Conservation (phyloP, 257 asterid species). For the Craterostigma plantagineum region DNA sequence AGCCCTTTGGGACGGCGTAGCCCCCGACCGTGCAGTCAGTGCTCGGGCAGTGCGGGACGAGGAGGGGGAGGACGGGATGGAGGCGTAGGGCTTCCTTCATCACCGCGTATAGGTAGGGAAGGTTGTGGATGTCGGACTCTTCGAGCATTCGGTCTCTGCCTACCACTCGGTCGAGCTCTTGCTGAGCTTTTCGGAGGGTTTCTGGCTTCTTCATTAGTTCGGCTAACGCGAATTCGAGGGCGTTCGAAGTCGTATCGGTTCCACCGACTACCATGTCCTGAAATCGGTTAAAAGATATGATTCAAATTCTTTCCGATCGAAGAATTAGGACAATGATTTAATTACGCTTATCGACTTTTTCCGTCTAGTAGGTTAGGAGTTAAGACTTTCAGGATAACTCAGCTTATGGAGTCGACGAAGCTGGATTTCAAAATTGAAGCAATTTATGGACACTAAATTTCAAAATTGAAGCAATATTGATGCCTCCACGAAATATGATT, state of each 20-base stretch:
- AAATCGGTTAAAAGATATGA: background rate
- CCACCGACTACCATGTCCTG: slow-evolving; percentile 6
- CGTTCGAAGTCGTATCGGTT: slow-evolving; percentile 6
- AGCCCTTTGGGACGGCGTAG: slow-evolving; percentile 3
- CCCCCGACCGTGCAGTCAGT: slow-evolving; percentile 2
- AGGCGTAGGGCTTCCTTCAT: slow-evolving; percentile 8
- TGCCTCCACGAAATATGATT: no score
- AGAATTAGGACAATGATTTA: no score
- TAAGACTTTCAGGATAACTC: no score
- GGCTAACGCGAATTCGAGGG: slow-evolving; percentile 2
- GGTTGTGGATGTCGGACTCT: slow-evolving; percentile 2
- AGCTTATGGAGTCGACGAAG: no score
- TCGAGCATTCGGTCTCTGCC: slow-evolving; percentile 1
- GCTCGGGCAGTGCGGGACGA: slow-evolving; percentile 3
- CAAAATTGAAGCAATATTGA: no score
- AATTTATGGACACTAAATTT: no score
- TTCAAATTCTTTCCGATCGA: no score
- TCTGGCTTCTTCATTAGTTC: slow-evolving; percentile 4
- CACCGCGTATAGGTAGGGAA: slow-evolving; percentile 3
- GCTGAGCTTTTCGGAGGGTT: slow-evolving; percentile 1
- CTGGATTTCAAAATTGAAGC: no score
- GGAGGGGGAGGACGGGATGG: slow-evolving; percentile 5
- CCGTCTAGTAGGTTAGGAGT: no score
- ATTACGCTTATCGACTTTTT: no score
- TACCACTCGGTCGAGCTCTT: background rate